phyloP scores from a whole-genome alignment of 1,139 yeast genomes.

The Blastobotrys ciferrii region DNA sequence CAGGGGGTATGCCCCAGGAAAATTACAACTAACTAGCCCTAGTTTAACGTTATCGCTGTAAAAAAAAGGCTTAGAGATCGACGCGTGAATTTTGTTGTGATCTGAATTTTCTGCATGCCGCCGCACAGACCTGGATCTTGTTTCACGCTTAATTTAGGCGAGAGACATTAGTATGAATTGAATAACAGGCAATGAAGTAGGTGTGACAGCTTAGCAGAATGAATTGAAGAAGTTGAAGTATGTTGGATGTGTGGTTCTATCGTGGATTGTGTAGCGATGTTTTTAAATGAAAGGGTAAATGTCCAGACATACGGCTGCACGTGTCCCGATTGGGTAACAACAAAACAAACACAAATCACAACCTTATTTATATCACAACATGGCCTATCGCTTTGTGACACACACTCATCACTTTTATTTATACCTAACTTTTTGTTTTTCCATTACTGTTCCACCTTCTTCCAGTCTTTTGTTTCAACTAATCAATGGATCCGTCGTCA shows the following conservation, averaged over 20 bases:
- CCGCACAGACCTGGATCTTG: not conserved
- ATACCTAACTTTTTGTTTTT: not conserved
- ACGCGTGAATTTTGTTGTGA: too few species aligned
- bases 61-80: not conserved
- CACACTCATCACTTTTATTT: not conserved
- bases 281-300: too few species aligned
- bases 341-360: conserved; percentile 4
- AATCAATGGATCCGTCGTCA: conserved; percentile 5
- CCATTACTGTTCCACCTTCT: not conserved
- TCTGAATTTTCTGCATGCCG: not conserved
- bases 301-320: not conserved
- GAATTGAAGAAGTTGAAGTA: too few species aligned
- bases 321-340: conserved; percentile 4
- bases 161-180: too few species aligned
- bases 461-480: not conserved
- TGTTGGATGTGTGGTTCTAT: too few species aligned
- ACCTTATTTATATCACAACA: conserved; percentile 3
- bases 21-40: too few species aligned
- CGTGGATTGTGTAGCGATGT: too few species aligned
- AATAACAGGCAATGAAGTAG: too few species aligned
- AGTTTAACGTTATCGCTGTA: too few species aligned
- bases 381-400: not conserved
- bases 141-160: not conserved
- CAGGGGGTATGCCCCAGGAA: too few species aligned
- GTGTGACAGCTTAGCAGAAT: too few species aligned